Evolutionary conservation across 2,329 filamentous ascomycete genomes (phyloP), one percentile per base, ranked within the genome.

Genomic region (Colletotrichum sp.): DNA sequence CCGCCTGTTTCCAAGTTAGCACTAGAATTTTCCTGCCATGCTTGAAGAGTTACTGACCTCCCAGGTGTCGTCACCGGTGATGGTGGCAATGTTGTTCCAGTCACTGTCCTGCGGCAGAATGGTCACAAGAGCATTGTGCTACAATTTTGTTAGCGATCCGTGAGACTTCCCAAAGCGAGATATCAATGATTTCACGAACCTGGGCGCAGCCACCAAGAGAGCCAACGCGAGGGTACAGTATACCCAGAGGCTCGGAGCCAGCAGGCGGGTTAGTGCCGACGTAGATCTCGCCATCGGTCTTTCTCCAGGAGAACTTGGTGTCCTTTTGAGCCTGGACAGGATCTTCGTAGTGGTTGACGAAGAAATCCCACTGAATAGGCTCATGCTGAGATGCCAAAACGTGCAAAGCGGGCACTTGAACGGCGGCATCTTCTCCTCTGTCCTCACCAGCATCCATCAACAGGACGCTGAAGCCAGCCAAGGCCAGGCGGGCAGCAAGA

Each of bases 361-460:
- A 93, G 82, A 90, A 93, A 83, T 92, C 88, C 92, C 92, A 93
- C 4, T 34, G 18, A 8, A 75, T 71, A 5, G 67, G 68, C 32
- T 75, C 59, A 22, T 75, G 57, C 68, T 71, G 67, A 24, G 67
- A 71, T 8, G 72, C 36, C 34, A 75, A 22, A 32, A 68, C 63
- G 34, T 72, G 71, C 32, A 72, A 30, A 39, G 81, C 81, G 0
- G 82, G 83, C 8, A 82, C 72, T 30, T 77, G 77, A 55, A 82
- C 80, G 2, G 76, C 76, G 22, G 60, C 64, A 18, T 73, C 74
- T 1, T 82, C 77, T 2, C 86, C 88, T 77, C 92, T 87, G 78
- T 93, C 91, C 72, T 91, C 89, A 64, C 91, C 92, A 8, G 91
- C 91, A 78, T 93, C 92, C 68, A 93, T 88, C 12, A 93, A 85